phyloP scores from a whole-genome alignment of 352 stramenopile genomes.

The Phytophthora boehmeriae region DNA sequence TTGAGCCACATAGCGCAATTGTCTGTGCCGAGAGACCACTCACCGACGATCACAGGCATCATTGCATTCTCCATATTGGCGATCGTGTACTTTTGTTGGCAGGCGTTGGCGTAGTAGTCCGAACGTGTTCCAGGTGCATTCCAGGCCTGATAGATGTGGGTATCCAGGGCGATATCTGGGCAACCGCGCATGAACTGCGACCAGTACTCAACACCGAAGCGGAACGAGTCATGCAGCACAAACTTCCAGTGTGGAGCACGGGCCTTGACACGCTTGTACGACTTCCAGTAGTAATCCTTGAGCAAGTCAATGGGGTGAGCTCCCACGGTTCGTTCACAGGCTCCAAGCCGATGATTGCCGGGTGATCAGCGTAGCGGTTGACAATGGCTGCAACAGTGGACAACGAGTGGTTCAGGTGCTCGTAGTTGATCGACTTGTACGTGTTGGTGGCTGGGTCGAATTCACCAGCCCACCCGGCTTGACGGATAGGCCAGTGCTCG shows the following conservation, averaged over 20 bases:
- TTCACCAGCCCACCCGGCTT: slow-evolving; percentile 90
- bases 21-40: slow-evolving; percentile 92
- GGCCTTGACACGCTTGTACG: slow-evolving; percentile 94
- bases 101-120: slow-evolving; percentile 92
- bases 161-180: slow-evolving; percentile 94
- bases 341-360: slow-evolving; percentile 91
- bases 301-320: slow-evolving; percentile 92
- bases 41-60: slow-evolving; percentile 95
- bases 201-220: slow-evolving; percentile 83
- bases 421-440: slow-evolving; percentile 93
- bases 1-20: slow-evolving; percentile 89
- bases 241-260: slow-evolving; percentile 95
- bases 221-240: slow-evolving; percentile 96
- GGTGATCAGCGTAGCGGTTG: slow-evolving; percentile 85
- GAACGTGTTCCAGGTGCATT: slow-evolving; percentile 68
- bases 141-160: slow-evolving; percentile 96
- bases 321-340: slow-evolving; percentile 97
- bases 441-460: slow-evolving; percentile 85
- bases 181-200: slow-evolving; percentile 80
- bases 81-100: slow-evolving; percentile 89
- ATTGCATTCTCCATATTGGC: slow-evolving; percentile 91
- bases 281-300: slow-evolving; percentile 97
- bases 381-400: slow-evolving; percentile 88
- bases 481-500: slow-evolving; percentile 92
- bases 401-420: slow-evolving; percentile 93